Evolutionary conservation across 768 basidiomycete genomes (phyloP), one percentile per base, ranked within the genome.

Genomic region (Lactarius vividus): DNA sequence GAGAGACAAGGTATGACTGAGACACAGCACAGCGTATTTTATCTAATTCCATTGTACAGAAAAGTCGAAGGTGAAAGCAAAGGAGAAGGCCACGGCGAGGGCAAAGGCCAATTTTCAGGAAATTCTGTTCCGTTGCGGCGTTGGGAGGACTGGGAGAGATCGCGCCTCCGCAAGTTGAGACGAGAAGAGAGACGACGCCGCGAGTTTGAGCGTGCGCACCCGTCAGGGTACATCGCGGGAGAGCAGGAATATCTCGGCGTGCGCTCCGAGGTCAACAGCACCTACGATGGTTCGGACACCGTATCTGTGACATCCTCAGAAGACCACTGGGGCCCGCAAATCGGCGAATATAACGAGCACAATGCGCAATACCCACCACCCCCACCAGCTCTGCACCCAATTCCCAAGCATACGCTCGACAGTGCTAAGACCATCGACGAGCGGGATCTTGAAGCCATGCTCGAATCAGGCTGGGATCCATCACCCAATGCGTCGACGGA

Each of bases 61-160:
- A 95, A 95, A 80, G 96, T 99, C 4, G 94, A 90, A 75, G 97
- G 97, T 23, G 97, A 98, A 77, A 81, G 75, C 11, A 92, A 92
- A 72, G 86, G 81, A 37, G 84, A 88, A 68, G 91, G 85, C 2
- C 96, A 98, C 72, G 92, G 86, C 23, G 84, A 82, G 16, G 88
- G 85, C 16, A 83, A 82, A 20, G 82, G 82, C 29, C 77, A 78
- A 7, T 74, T 79, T 55, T 81, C 80, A 60, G 85, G 83, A 6
- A 76, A 81, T 52, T 85, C 84, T 0, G 85, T 98, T n/a, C 94
- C 97, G 0, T 78, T 98, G 74, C 86, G 96, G n/a, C 84, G 96
- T 58, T 99, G 97, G 97, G 97, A 98, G 77, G 96, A 99, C 72
- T 99, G 96, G 97, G 97, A 99, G 74, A 86, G 95, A 28, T 96